Evolutionary conservation across 2,329 filamentous ascomycete genomes (phyloP), one percentile per base, ranked within the genome.

Genomic region (Chrysoporthe puriensis): DNA sequence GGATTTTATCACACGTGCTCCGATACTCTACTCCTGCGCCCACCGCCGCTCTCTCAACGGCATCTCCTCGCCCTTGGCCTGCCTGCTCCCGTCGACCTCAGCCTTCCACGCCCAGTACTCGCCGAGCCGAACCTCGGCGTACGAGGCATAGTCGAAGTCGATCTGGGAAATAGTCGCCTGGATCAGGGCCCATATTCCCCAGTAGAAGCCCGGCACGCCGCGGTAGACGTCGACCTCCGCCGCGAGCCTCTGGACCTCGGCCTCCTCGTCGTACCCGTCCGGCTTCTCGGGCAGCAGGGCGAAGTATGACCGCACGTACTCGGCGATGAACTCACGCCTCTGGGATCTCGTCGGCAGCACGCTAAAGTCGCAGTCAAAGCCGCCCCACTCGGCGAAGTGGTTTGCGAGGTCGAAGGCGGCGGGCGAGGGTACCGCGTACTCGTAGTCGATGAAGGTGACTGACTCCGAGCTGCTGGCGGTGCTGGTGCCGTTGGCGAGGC

Each of bases 371-470:
- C 96, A 99, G 74, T 97, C 93, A 76, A 97, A 97, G 67, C 96
- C 96, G 69, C 91, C 94, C 95, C 96, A 99, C 81, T 99, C 96
- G 60, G 96, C 94, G 77, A 99, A 97, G 83, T 99, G 96, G 81
- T 99, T 99, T 62, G 95, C 91, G 73, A 99, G 90, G 78, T 99
- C 96, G 79, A 99, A 99, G 1, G 95, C 94, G 4, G 94, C 94
- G 1, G 95, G 95, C 0, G 94, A 95, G 2, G 96, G 94, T 4
- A 93, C 96, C 16, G 94, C 94, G 79, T 99, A 99, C 79, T 99
- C 96, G 82, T 98, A 99, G 81, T 99, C 96, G 78, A 99, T 99
- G 80, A 99, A 98, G 76, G 87, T 88, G 66, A 95, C 90, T 2
- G 80, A 84, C 61, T 86, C 82, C 34, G 83, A 76, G 44, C 78